Base-by-base conservation (phyloP, 2,329 filamentous ascomycete genomes). In the Cordyceps farinosa region DNA sequence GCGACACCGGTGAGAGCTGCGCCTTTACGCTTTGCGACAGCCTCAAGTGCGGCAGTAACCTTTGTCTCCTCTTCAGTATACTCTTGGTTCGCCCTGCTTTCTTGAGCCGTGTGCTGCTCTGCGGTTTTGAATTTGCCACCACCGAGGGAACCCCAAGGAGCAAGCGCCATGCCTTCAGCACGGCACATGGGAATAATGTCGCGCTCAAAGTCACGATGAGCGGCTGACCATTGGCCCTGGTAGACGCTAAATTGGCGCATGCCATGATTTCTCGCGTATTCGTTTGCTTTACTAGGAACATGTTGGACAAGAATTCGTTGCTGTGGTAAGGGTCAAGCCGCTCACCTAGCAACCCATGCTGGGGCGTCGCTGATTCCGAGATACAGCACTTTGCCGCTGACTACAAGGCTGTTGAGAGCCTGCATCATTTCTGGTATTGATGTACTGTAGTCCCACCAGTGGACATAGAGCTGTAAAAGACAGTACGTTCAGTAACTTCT, bases 381-480 rank as follows among this genome's bases (percentile, higher is more conserved):
- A 67, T 90, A 90, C 17, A 78, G 62, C 0, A 90, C 86, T 68
- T 90, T 90, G 22, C 87, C 86, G 6, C 79, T 70, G 0, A 72
- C 64, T 1, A 90, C 85, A 11, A 89, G 77, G 27, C 80, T 76
- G 70, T 90, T 88, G 50, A 90, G 78, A 1, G 81, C 81, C 64
- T 90, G 85, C 88, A 91, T 91, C 52, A 91, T 59, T 69, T 91
- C 30, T 15, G 62, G 42, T 42, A 64, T 62, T 9, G 64, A 65
- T n/a, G 84, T 86, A n/a, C 81, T 84, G 69, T 82, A 87, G 71
- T 90, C 87, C 86, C 87, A 90, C 83, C 84, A 87, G 67, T 88
- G 85, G 40, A 87, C 78, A 60, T 86, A 87, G 2, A 87, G 78
- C 80, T 83, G 22, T 87, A 79, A 51, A 79, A 54, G 90, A 84